Evolutionary conservation across 768 basidiomycete genomes (phyloP), one percentile per base, ranked within the genome.

Genomic region (Naganishia kalamii): DNA sequence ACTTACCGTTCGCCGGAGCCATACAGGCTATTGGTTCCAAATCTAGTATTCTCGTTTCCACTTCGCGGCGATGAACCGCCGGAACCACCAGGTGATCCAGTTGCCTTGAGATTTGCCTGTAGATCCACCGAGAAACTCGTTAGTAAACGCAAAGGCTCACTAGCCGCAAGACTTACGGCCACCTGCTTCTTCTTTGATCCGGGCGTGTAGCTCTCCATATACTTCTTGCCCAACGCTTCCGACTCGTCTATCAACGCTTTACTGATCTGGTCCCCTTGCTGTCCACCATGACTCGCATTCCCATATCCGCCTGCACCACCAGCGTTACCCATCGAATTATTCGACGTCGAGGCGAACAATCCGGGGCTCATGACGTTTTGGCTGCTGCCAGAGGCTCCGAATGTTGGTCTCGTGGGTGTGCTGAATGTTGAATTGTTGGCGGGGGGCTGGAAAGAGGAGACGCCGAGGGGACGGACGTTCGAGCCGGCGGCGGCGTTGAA

Each of bases 401-500:
- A 62, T 3, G 47, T 46, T 2, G 44, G 44, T 7, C 60, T 32
- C 48, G 44, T 49, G 4, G 41, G 60, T 25, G 32, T 63, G 48
- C 62, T 50, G 62, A 49, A 32, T 40, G 49, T 49, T 51, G 62
- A 57, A 19, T 63, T 63, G 48, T 50, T 63, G 35, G 32, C 17
- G 27, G 46, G 47, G 17, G 44, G 6, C 29, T 50, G 62, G 40
- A 63, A 41, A 37, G 62, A 41, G 62, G 49, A 37, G 48, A 51
- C 46, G 23, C 47, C 47, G 43, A 63, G 49, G 21, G 37, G 62
- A 19, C 49, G 47, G 51, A 48, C 54, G 48, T 63, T 49, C 13
- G 62, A 48, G 35, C 47, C 47, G 29, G 50, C 63, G 25, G 63
- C 63, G 40, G 63, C 63, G 48, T 64, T 64, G 63, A 64, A 64